Evolutionary conservation across 148 eudicot species (phyloP), one percentile per base, ranked within the genome.

Genomic region (Cornus suecica): DNA sequence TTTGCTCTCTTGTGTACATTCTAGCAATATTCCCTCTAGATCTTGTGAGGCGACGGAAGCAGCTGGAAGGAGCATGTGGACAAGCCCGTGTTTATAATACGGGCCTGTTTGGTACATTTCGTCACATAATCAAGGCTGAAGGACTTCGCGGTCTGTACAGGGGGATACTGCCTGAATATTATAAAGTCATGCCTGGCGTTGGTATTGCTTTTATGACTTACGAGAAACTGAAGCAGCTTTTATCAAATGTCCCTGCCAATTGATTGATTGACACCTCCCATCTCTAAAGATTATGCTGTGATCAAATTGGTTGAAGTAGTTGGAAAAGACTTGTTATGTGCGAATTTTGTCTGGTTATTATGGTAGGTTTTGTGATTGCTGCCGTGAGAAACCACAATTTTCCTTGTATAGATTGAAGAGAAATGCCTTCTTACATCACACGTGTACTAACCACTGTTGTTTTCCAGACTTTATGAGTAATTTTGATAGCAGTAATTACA

Each of bases 11-110:
- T 37, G 42, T 37, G 9, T 37, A 6, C 42, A 3, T 4, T 20
- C 26, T 69, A 95, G 99, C 74, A 48, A 88, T 88, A 82, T 95
- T 91, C 84, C 97, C 99, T 1, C 82, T 95, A 32, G 99, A 95
- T 84, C 88, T 95, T 74, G 92, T 95, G 87, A 91, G 97, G 83
- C 86, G 99, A 65, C 83, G 99, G 73, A 95, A 88, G 92, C 99
- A 92, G 71, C 79, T 95, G 82, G 97, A 95, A 87, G 99, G 99
- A 74, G 99, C 97, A n/a, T 97, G 94, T 69, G 99, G 99, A 18
- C 87, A 88, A 68, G 90, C 94, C 62, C 89, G 82, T 22, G 86
- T 95, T 4, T 95, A 95, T 78, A 92, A 80, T 56, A 80, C 86
- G 0, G 97, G 99, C 34, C 75, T 95, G 24, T 80, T 87, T 30